phyloP scores from a whole-genome alignment of 495 filamentous ascomycete genomes.

The Umbilicaria muhlenbergii region DNA sequence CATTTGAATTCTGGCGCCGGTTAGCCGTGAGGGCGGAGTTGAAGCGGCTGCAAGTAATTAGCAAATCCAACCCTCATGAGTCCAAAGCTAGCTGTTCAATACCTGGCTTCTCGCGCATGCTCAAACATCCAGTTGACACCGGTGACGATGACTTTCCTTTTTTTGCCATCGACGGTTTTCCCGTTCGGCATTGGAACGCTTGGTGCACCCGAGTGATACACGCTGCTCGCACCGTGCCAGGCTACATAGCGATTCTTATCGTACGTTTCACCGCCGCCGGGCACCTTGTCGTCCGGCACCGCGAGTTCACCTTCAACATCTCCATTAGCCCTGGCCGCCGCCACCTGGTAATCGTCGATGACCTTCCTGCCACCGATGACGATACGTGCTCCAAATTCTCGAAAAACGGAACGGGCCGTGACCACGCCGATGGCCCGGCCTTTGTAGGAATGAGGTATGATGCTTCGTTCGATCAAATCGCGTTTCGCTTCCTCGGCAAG shows the following conservation, averaged over 20 bases:
- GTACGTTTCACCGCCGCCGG: constrained; percentile 55
- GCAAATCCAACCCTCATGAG: not conserved
- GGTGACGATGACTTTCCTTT: constrained; percentile 74
- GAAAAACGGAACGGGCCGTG: constrained; percentile 88
- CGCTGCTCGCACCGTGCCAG: constrained; percentile 90
- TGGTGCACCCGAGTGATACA: constrained; percentile 75
- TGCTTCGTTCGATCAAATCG: constrained; percentile 81
- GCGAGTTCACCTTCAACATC: constrained; percentile 81
- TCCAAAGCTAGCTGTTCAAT: constrained; percentile 15
- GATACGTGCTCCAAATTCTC: constrained; percentile 90
- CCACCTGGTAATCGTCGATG: constrained; percentile 77
- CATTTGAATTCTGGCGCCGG: constrained; percentile 51
- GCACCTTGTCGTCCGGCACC: constrained; percentile 68
- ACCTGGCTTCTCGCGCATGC: constrained; percentile 83
- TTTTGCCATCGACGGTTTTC: constrained; percentile 57
- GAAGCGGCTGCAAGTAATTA: constrained; percentile 48
- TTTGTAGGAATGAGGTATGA: constrained; percentile 97
- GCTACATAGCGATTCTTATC: constrained; percentile 95
- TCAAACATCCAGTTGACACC: constrained; percentile 96
- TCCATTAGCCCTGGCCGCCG: constrained; percentile 60
- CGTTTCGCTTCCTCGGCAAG: constrained; percentile 84
- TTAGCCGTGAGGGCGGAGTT: constrained; percentile 51
- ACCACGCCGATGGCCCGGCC: constrained; percentile 95
- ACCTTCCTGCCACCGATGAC: constrained; percentile 79
- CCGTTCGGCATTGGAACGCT: constrained; percentile 61